These are phyloP conservation scores for Tremellales sp. DNA, from an alignment of 1,284 basidiomycete genomes.

Conservation along the genomic window DNA sequence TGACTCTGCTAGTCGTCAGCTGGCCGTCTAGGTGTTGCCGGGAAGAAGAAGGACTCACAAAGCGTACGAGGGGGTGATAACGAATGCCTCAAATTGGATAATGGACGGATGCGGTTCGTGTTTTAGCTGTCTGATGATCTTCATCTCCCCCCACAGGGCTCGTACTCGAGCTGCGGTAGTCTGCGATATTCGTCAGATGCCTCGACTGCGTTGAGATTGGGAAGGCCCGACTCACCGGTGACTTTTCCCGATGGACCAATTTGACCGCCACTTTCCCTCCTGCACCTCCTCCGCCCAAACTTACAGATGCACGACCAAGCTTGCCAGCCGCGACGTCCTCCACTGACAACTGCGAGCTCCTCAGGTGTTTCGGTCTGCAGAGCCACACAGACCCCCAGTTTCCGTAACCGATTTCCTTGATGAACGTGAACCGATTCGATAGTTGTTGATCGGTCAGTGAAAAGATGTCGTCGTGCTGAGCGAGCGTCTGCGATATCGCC, in stretches of 20 bases:
- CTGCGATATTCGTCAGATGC: constrained; percentile 7
- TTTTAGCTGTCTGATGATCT: constrained; percentile 76
- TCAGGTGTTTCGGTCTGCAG: constrained; percentile 23
- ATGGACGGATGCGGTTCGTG: constrained; percentile 81
- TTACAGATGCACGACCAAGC: constrained; percentile 27
- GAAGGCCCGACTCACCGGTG: constrained; percentile 46
- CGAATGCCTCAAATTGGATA: constrained; percentile 85
- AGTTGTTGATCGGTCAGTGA: constrained; percentile 40
- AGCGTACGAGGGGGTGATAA: constrained; percentile 84
- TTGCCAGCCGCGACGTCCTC: background rate
- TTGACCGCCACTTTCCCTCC: constrained; percentile 72
- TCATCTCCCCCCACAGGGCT: constrained; percentile 93
- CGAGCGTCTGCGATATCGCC: constrained; percentile 3
- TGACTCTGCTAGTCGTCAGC: constrained; percentile 27
- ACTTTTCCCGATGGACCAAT: constrained; percentile 75
- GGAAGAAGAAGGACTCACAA: constrained; percentile 57
- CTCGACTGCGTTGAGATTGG: background rate
- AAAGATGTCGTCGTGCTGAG: constrained; percentile 22
- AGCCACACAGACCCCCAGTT: constrained; percentile 49
- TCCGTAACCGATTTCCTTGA: constrained; percentile 43
- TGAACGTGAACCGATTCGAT: constrained; percentile 34
- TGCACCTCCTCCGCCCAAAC: constrained; percentile 25
- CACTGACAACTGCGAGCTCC: background rate
- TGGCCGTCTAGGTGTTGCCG: background rate
- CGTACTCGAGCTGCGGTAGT: constrained; percentile 80